Conservation (phyloP, 305 asterid genomes). For the Fraxinus paxiana region DNA sequence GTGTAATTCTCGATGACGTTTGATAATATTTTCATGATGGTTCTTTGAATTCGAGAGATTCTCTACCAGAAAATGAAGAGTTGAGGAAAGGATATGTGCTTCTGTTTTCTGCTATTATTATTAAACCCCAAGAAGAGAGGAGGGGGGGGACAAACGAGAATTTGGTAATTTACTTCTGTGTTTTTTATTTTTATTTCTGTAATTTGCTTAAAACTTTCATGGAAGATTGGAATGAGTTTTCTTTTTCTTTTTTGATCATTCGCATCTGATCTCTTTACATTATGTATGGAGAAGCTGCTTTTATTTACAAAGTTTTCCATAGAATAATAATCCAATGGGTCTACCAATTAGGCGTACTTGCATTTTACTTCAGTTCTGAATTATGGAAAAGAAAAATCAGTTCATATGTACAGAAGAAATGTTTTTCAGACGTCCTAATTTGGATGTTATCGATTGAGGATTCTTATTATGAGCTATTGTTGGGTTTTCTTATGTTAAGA, state of each 20-base stretch:
- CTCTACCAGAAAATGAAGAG: background rate
- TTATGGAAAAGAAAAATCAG: background rate
- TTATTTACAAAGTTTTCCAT: background rate
- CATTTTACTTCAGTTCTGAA: background rate
- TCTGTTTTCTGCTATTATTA: background rate
- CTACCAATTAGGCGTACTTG: background rate
- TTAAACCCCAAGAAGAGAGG: background rate
- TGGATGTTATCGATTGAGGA: background rate
- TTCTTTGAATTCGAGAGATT: background rate
- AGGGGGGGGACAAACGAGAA: background rate
- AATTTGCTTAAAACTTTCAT: background rate
- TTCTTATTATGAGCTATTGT: background rate
- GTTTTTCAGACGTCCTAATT: background rate
- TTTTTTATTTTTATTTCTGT: background rate
- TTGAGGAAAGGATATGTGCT: background rate
- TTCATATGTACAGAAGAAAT: background rate
- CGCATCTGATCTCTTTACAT: background rate
- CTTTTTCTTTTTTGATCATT: background rate
- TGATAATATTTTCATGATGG: background rate
- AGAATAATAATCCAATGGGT: background rate
- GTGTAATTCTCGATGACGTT: background rate
- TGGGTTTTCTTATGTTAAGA: background rate
- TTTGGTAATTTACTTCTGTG: background rate
- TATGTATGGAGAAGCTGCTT: background rate
- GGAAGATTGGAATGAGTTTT: background rate